phyloP scores from a whole-genome alignment of 352 stramenopile genomes.

The Globisporangium carolinianum region DNA sequence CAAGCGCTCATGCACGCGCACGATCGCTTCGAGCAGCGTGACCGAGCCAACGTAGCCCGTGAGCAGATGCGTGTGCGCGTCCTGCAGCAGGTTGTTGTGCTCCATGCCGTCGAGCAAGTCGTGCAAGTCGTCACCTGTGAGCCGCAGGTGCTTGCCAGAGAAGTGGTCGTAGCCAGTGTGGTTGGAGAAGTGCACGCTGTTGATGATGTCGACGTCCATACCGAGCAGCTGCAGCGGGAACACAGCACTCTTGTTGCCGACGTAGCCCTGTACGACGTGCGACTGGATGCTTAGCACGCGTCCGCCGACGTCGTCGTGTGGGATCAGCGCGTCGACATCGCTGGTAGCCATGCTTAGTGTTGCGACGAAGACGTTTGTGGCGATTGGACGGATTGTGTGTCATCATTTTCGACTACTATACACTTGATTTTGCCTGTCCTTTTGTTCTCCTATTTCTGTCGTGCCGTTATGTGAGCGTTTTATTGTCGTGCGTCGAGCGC shows the following conservation, averaged over 20 bases:
- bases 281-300: constrained; percentile 86
- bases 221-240: constrained; percentile 80
- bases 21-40: constrained; percentile 62
- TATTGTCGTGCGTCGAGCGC: too few species aligned
- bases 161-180: constrained; percentile 80
- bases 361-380: too few species aligned
- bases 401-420: too few species aligned
- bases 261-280: constrained; percentile 83
- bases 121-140: constrained; percentile 66
- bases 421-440: too few species aligned
- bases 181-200: constrained; percentile 87
- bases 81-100: constrained; percentile 54
- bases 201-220: constrained; percentile 85
- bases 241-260: constrained; percentile 84
- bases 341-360: background rate
- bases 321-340: constrained; percentile 7
- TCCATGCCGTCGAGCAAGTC: constrained; percentile 77
- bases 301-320: constrained; percentile 26
- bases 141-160: constrained; percentile 58
- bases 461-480: too few species aligned
- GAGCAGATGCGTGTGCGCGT: constrained; percentile 73
- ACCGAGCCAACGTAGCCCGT: constrained; percentile 77
- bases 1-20: constrained; percentile 56
- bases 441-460: too few species aligned
- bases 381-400: too few species aligned